Evolutionary conservation across 352 stramenopile genomes (phyloP).

Genomic region (Pythium utonaiense): DNA sequence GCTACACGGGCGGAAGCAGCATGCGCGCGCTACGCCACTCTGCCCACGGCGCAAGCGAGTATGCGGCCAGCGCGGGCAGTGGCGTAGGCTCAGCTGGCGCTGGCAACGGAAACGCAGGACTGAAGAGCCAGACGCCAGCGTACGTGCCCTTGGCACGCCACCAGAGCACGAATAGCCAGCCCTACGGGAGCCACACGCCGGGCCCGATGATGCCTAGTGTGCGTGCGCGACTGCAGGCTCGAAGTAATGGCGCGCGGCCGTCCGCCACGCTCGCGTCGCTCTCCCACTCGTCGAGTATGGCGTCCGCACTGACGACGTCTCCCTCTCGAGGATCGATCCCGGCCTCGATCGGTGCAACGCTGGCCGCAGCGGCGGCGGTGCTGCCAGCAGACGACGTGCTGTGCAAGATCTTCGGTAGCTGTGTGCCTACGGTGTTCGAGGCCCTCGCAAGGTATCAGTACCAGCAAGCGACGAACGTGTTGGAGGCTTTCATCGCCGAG

Average conservation of each 20-base stretch:
- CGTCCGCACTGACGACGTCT: constrained; percentile 10
- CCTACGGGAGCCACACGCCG: background rate
- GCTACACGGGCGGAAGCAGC: constrained; percentile 6
- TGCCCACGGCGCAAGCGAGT: constrained; percentile 2
- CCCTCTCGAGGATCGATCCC: constrained; percentile 7
- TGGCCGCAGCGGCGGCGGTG: constrained; percentile 1
- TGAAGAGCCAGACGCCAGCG: background rate
- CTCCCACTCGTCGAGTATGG: constrained; percentile 1
- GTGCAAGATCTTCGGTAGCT: constrained; percentile 20
- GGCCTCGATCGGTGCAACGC: background rate
- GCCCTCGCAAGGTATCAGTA: constrained; percentile 34
- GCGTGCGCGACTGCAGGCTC: background rate
- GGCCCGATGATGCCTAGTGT: background rate
- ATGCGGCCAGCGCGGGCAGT: background rate
- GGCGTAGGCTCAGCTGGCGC: background rate
- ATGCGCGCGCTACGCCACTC: constrained; percentile 15
- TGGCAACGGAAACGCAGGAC: background rate
- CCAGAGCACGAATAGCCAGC: constrained; percentile 17
- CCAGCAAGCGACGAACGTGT: constrained; percentile 24
- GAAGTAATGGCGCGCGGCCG: constrained; percentile 4
- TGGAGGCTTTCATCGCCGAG: constrained; percentile 8
- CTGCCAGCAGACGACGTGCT: constrained; percentile 23
- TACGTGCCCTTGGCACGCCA: constrained; percentile 4
- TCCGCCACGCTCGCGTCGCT: background rate
- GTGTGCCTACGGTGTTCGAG: constrained; percentile 27